Conservation (phyloP, 306 rosid species). For the Comarum palustre region DNA sequence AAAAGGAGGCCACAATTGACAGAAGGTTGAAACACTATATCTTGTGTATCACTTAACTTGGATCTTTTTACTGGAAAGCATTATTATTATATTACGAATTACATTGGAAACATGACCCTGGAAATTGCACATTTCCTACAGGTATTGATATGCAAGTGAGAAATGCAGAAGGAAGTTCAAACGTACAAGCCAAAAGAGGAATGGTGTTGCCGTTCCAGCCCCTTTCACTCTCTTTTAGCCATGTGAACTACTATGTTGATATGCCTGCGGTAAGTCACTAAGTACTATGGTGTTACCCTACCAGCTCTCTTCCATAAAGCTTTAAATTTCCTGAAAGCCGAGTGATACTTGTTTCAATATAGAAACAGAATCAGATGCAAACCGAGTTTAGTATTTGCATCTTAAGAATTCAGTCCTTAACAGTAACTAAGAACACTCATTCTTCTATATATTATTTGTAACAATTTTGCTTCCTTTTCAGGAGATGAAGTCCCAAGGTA, state of each 20-base stretch:
- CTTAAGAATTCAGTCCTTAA: neutral
- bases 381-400: neutral
- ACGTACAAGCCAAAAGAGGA: slow-evolving; percentile 22
- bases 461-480: neutral
- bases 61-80: neutral
- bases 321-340: neutral
- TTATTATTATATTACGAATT: neutral
- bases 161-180: slow-evolving; percentile 16
- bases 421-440: neutral
- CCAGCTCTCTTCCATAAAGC: too few species aligned
- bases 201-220: slow-evolving; percentile 37
- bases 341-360: neutral
- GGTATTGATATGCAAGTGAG: slow-evolving; percentile 32
- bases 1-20: slow-evolving; percentile 3
- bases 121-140: neutral
- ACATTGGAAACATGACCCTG: neutral
- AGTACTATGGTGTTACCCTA: too few species aligned
- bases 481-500: slow-evolving; percentile 33
- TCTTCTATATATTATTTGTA: neutral
- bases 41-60: neutral
- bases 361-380: neutral
- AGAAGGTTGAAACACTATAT: neutral
- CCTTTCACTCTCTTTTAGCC: slow-evolving; percentile 35
- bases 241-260: slow-evolving; percentile 37
- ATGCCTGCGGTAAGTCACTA: slow-evolving; percentile 29